Evolutionary conservation across 805 yeast genomes (phyloP), one percentile per base, ranked within the genome.

Genomic region (Vanderwaltozyma verrucispora): DNA sequence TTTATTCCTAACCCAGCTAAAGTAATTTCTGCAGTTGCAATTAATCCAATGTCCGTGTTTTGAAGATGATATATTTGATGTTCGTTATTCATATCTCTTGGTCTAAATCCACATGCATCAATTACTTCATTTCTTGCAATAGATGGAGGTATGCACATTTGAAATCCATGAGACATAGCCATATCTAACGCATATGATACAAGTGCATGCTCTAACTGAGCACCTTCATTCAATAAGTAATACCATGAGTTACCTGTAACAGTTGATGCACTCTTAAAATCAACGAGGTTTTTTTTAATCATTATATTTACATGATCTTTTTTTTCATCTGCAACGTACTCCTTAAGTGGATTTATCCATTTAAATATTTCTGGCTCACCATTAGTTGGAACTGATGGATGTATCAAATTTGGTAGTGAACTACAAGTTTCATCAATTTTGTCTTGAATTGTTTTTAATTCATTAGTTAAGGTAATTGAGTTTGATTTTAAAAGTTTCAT

Each of bases 1-100:
- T 80, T 72, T 5, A 80, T 71, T 37, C 74, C 77, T 43, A 80
- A 61, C 0, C 87, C 96, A 1, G 96, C 98, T 20, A 92, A 58
- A 0, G 98, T 85, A 25, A 92, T 89, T 55, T 92, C 98, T 0
- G 97, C 95, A 0, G 98, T 92, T 1, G 97, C 98, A 0, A 89
- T 78, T 23, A 92, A 63, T 28, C 94, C 80, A 35, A 79, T 59
- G 18, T 67, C 66, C 28, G 71, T 71, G 17, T 69, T 68, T 1
- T 64, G 59, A 12, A 89, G 52, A 31, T 71, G 71, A 56, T 88
- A 92, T 0, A 86, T 80, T 55, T 92, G 98, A 35, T 77, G 77
- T 51, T 87, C 96, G 42, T 77, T 76, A 47, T 82, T 81, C 48
- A 77, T 79, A 52, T 92, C 97, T 42, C 94, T 74, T 11, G 98